Evolutionary conservation across 345 rosid genomes (phyloP).

Genomic region (Punica granatum): DNA sequence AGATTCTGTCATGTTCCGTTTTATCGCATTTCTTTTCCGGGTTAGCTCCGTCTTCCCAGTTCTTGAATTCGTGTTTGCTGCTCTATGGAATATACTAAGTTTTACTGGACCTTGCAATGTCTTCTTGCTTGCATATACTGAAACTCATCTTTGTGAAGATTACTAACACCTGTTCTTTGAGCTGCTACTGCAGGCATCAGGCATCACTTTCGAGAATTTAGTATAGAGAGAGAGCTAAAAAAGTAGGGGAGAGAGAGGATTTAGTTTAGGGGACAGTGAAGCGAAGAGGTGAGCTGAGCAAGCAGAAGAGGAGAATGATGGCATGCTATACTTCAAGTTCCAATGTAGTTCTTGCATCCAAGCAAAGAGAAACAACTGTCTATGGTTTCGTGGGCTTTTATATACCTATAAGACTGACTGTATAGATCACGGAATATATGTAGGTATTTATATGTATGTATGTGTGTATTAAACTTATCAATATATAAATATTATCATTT

Average conservation of each 20-base stretch:
- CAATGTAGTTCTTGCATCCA: background rate
- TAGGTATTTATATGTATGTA: too few species aligned
- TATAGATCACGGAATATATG: background rate
- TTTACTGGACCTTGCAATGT: too few species aligned
- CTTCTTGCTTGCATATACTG: background rate
- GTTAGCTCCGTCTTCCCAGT: background rate
- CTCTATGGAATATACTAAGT: background rate
- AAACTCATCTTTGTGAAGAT: background rate
- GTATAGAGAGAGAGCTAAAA: background rate
- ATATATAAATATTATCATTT: too few species aligned
- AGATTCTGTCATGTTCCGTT: too few species aligned
- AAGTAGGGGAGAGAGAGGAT: background rate
- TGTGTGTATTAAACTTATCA: too few species aligned
- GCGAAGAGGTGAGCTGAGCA: background rate
- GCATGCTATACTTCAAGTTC: conserved; percentile 5
- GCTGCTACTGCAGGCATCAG: background rate
- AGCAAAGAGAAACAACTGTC: background rate
- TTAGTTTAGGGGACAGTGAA: conserved; percentile 3
- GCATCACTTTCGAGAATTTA: background rate
- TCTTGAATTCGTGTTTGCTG: background rate
- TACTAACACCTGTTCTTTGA: background rate
- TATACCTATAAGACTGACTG: background rate
- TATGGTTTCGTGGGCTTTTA: background rate
- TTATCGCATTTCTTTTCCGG: background rate
- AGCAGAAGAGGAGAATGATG: conserved; percentile 1